These are phyloP conservation scores for Sugiyamaella smithiae DNA, from an alignment of 805 yeast genomes.

Conservation along the genomic window DNA sequence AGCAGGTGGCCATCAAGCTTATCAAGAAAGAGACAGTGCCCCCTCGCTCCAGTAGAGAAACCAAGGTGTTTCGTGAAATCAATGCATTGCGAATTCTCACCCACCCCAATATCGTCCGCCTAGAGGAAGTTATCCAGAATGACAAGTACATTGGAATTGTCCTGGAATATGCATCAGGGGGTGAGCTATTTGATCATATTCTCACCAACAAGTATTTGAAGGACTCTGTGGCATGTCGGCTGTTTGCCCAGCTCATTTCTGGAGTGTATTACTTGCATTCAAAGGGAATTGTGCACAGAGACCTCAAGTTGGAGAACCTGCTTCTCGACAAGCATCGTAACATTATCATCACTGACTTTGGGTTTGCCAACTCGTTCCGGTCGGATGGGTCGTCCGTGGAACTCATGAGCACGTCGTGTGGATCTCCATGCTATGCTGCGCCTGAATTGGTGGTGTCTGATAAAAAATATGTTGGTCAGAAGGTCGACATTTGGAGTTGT, in stretches of 20 bases:
- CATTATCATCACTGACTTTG: conserved; percentile 85
- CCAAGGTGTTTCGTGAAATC: conserved; percentile 88
- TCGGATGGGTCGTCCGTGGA: conserved; percentile 43
- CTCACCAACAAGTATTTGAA: conserved; percentile 81
- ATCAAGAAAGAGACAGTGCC: conserved; percentile 87
- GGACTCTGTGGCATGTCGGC: conserved; percentile 78
- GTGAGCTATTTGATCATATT: conserved; percentile 92
- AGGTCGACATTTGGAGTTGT: conserved; percentile 96
- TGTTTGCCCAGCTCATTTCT: conserved; percentile 89
- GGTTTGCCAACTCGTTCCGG: conserved; percentile 84
- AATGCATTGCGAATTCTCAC: conserved; percentile 74
- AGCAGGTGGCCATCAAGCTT: conserved; percentile 78
- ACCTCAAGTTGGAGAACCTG: conserved; percentile 70
- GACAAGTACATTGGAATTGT: conserved; percentile 96
- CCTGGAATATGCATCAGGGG: conserved; percentile 94
- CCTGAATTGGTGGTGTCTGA: conserved; percentile 91
- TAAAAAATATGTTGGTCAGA: conserved; percentile 84
- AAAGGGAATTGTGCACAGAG: conserved; percentile 77
- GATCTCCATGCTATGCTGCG: conserved; percentile 98
- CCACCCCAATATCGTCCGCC: conserved; percentile 89
- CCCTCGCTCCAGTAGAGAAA: conserved; percentile 79
- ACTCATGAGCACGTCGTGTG: conserved; percentile 91
- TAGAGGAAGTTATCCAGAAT: conserved; percentile 90
- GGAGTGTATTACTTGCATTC: conserved; percentile 90
- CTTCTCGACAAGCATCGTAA: conserved; percentile 82